Evolutionary conservation across 2,329 filamentous ascomycete species (phyloP).

Genomic region (Ampelomyces quisqualis): DNA sequence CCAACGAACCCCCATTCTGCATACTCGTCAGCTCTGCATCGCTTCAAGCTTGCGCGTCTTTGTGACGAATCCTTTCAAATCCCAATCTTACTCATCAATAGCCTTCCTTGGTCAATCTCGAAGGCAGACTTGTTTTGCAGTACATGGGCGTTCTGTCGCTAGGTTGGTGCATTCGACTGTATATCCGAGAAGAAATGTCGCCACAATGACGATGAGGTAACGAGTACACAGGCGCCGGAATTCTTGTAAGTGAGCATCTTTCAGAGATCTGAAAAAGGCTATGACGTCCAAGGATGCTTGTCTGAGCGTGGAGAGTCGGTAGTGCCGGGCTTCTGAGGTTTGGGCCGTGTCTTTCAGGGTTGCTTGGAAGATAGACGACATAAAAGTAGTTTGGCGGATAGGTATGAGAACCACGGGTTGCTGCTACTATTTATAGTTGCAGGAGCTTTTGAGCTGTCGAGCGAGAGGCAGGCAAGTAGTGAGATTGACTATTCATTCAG

Average conservation of each 20-base stretch:
- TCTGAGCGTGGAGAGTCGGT: constrained; percentile 14
- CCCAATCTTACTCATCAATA: constrained; percentile 11
- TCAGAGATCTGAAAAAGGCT: constrained; percentile 10
- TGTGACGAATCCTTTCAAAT: no score
- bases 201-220: constrained; percentile 20
- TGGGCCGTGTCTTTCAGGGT: constrained; percentile 3
- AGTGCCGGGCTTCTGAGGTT: constrained; percentile 9
- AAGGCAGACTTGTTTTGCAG: constrained; percentile 10
- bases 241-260: constrained; percentile 14
- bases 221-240: constrained; percentile 27
- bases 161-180: constrained; percentile 15
- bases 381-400: constrained; percentile 17
- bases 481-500: constrained; percentile 16
- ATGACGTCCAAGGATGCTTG: constrained; percentile 10
- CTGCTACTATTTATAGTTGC: constrained; percentile 12
- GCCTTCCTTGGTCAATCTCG: constrained; percentile 10
- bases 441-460: background rate
- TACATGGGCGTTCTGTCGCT: constrained; percentile 8
- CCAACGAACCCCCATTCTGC: no score
- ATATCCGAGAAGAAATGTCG: constrained; percentile 20
- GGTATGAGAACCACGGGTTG: constrained; percentile 21
- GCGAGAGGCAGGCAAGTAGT: constrained; percentile 10
- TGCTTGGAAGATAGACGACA: constrained; percentile 15
- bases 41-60: no score
- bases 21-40: no score